Base-by-base conservation (phyloP, 2,329 filamentous ascomycete genomes). In the Sarocladium oryzae region DNA sequence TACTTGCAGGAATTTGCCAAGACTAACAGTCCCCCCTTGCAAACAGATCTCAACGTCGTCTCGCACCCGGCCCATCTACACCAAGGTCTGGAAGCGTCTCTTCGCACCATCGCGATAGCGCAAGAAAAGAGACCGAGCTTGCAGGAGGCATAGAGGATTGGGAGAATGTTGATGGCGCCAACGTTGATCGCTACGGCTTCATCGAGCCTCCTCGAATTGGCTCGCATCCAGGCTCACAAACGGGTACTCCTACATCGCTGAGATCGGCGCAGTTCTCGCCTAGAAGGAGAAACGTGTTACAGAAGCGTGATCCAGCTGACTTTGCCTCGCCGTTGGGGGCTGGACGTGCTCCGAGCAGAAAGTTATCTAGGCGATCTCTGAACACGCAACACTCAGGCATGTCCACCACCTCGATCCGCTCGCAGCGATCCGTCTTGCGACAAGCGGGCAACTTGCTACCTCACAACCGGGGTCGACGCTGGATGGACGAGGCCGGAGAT, bases 161-260 rank as follows among this genome's bases (percentile, higher is more conserved):
- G 82, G 78, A 85, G 58, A 79, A 85, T 56, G 69, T 86, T 2
- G 69, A 81, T 50, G 79, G 75, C 28, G 72, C 69, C 48, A 77
- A 82, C 61, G 78, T 86, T 55, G 83, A 86, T 66, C 76, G 83
- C 60, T 86, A 85, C 61, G 83, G 83, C 54, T 86, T 86, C 67
- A 86, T 86, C 59, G 75, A 65, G 50, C 72, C 69, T 20, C 70
- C 71, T 15, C 70, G 69, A 32, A 69, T 69, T 15, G 63, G 63
- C 7, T 55, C 54, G 3, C 46, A 32, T 26, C 46, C 46, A 49
- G 21, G 46, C 32, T 71, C 75, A 18, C 68, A 70, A 28, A 63
- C 69, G 21, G 68, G 64, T 54, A 71, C 70, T 2, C 65, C 72
- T 5, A 67, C 65, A 24, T 71, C 73, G 51, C 61, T 67, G 21